Conservation (phyloP, 164 flowering plant genomes). For the Piper betle region DNA sequence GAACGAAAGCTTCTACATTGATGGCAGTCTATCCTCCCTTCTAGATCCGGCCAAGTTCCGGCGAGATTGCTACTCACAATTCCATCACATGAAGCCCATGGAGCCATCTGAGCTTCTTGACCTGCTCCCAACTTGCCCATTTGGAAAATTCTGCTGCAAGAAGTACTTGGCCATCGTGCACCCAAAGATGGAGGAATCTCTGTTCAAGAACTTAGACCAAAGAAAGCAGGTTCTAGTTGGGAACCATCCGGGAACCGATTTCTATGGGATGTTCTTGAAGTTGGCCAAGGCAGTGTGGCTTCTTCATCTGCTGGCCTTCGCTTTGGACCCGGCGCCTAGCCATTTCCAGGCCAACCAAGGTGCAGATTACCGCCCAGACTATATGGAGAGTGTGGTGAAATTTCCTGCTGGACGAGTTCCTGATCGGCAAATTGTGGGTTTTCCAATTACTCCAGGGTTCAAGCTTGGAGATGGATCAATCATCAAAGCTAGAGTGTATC, state of each 20-base stretch:
- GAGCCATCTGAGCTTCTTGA: slow-evolving; percentile 83
- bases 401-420: slow-evolving; percentile 32
- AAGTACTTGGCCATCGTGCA: slow-evolving; percentile 66
- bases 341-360: slow-evolving; percentile 73
- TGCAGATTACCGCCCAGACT: slow-evolving; percentile 66
- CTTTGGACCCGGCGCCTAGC: slow-evolving; percentile 63
- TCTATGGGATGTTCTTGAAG: slow-evolving; percentile 55
- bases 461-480: slow-evolving; percentile 56
- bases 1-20: slow-evolving; percentile 93
- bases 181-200: slow-evolving; percentile 90
- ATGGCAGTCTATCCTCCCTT: slow-evolving; percentile 76
- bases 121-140: slow-evolving; percentile 56
- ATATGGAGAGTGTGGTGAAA: slow-evolving; percentile 82
- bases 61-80: slow-evolving; percentile 66
- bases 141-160: slow-evolving; percentile 69
- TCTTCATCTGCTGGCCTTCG: slow-evolving; percentile 81
- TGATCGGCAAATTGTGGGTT: slow-evolving; percentile 42
- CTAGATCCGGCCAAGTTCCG: slow-evolving; percentile 74
- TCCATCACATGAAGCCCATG: slow-evolving; percentile 76
- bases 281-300: slow-evolving; percentile 84
- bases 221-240: slow-evolving; percentile 44
- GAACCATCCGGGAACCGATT: slow-evolving; percentile 66
- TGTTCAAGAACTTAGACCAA: slow-evolving; percentile 81
- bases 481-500: slow-evolving; percentile 72
- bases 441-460: slow-evolving; percentile 84